phyloP scores from a whole-genome alignment of 2,329 filamentous ascomycete species.

The Pochonia chlamydosporia region DNA sequence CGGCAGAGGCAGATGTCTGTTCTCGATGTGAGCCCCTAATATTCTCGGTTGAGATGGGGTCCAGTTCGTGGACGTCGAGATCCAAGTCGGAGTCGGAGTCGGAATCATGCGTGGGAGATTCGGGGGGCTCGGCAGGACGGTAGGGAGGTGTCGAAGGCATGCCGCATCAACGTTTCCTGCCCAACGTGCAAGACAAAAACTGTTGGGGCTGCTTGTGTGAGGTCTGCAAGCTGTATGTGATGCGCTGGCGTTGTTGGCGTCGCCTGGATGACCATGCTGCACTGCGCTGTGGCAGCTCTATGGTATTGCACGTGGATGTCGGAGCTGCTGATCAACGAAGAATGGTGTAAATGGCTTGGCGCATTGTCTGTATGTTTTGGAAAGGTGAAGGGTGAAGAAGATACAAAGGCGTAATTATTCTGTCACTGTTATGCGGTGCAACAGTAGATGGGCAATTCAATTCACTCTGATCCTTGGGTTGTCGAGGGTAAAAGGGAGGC shows the following conservation, averaged over 20 bases:
- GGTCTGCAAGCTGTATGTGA: constrained; percentile 9
- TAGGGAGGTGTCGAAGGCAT: constrained; percentile 52
- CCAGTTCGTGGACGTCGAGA: constrained; percentile 75
- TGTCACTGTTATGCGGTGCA: not conserved
- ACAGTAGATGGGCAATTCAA: not conserved
- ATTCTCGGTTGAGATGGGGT: constrained; percentile 48
- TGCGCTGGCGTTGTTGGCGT: constrained; percentile 11
- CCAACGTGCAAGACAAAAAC: not conserved
- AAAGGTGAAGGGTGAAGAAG: not conserved
- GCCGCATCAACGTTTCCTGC: constrained; percentile 28
- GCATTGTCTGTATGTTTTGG: constrained; percentile 1
- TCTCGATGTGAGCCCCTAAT: constrained; percentile 24
- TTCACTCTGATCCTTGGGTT: not conserved
- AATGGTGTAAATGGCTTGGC: constrained; percentile 10
- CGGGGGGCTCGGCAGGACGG: constrained; percentile 54
- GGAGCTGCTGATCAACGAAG: constrained; percentile 1
- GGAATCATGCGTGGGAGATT: constrained; percentile 61
- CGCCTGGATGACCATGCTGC: constrained; percentile 15
- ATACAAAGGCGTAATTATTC: not conserved
- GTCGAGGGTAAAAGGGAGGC: too few relatives aligned
- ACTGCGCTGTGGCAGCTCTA: constrained; percentile 1
- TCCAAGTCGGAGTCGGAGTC: constrained; percentile 71
- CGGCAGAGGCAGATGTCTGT: constrained; percentile 29
- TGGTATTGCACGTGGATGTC: not conserved
- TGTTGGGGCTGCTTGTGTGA: constrained; percentile 11